These are phyloP conservation scores for Apiospora aurea DNA, from an alignment of 2,329 filamentous ascomycete genomes.

Conservation along the genomic window DNA sequence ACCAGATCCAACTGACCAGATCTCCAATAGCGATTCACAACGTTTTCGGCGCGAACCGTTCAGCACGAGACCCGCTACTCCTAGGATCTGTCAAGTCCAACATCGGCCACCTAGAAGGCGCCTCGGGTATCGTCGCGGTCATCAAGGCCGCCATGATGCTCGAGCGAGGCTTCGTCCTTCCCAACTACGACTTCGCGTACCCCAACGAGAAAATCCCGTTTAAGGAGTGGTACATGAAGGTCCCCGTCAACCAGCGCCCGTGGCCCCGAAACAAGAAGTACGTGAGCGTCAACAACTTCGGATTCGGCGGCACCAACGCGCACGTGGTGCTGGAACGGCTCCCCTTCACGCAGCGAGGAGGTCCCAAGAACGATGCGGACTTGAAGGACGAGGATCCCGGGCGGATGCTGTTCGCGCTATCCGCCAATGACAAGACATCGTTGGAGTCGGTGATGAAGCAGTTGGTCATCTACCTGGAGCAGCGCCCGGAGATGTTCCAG, in stretches of 20 bases:
- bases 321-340: constrained; percentile 31
- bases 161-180: constrained; percentile 51
- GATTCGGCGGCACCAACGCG: constrained; percentile 45
- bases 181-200: constrained; percentile 49
- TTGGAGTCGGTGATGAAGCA: constrained; percentile 34
- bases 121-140: constrained; percentile 57
- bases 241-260: constrained; percentile 32
- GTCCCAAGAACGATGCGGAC: constrained; percentile 25
- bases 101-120: constrained; percentile 59
- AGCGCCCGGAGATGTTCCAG: constrained; percentile 33
- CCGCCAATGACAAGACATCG: constrained; percentile 33
- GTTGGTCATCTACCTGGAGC: constrained; percentile 37
- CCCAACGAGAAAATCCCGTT: constrained; percentile 41
- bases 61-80: constrained; percentile 50
- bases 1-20: not conserved
- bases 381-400: constrained; percentile 32
- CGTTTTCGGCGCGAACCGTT: constrained; percentile 50
- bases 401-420: constrained; percentile 29
- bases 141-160: constrained; percentile 59
- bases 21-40: constrained; percentile 43
- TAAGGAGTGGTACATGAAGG: constrained; percentile 34
- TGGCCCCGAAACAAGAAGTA: constrained; percentile 36
- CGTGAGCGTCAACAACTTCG: constrained; percentile 44
- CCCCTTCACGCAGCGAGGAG: constrained; percentile 34
- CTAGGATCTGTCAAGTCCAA: constrained; percentile 60